Base-by-base conservation (phyloP, 1,139 yeast genomes). In the Blastobotrys petasosporus region DNA sequence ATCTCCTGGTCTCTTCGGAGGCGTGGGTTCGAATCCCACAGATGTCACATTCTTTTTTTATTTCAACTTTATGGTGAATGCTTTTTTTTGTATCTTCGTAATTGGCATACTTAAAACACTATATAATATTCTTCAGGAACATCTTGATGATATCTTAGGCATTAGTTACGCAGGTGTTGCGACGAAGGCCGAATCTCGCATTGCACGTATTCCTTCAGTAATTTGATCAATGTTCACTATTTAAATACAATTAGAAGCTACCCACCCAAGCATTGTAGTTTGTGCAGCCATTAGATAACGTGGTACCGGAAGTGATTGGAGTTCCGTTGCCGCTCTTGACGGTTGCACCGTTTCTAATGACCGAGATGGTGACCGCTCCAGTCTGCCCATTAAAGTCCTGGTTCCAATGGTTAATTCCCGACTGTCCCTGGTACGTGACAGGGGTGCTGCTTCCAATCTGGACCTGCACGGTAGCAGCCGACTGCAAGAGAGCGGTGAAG, bases 1-100 rank as follows among this genome's bases (percentile, higher is more conserved):
- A 20, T 20, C 25, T 20, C 25, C 25, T 20, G 25, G 25, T 41
- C 44, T 41, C 44, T 38, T 34, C 31, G 35, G 44, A 41, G 44
- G 44, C 44, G 44, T 41, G 44, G 44, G 44, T 41, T 41, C 44
- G 44, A 41, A 41, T 41, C 44, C 44, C 44, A 41, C 44, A 41
- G 44, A 38, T 41, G 44, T 41, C 44, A 41, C 20, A 17, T 11
- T 34, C 25, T 41, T 41, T 41, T 20, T 20, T 20, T 20, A 4
- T 20, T 20, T 7, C 25, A 4, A 20, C 7, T 20, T 20, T n/a
- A n/a, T n/a, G n/a, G n/a, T n/a, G n/a, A n/a, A n/a, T n/a, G n/a
- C n/a, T n/a, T 41, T 41, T 41, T 20, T 20, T 20, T 20, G 6
- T 20, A 4, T 7, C 25, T 20, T 4, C 7, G 4, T 20, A 7